Percentiles rank a stretch among this genome's conserved stretches.
phyloP scores from a whole-genome alignment of 2,329 filamentous ascomycete species.

The Trichoderma sp. region DNA sequence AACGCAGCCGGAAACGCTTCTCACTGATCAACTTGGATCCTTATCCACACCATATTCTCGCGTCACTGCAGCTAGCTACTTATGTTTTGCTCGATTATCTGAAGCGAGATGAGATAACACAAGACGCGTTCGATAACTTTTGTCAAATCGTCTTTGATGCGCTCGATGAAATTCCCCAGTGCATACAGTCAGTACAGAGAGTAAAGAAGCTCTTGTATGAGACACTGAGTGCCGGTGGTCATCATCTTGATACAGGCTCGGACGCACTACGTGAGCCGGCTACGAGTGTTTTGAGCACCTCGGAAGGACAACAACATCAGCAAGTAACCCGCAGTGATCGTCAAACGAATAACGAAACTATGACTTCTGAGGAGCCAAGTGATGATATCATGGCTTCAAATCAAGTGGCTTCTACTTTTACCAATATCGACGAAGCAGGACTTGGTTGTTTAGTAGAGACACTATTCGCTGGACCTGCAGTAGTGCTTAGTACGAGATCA shows the following conservation, averaged over 20 bases:
- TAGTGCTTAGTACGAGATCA: background rate
- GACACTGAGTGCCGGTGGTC: background rate
- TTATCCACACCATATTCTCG: conserved; percentile 8
- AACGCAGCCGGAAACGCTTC: background rate
- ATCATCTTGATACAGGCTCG: background rate
- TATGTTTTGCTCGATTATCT: background rate
- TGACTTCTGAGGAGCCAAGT: background rate
- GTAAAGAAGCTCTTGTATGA: background rate
- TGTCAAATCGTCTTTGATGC: background rate
- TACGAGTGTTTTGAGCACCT: background rate
- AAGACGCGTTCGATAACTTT: background rate
- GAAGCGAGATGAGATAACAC: background rate
- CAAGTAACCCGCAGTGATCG: background rate
- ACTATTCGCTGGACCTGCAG: background rate
- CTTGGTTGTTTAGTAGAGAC: background rate
- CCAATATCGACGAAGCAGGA: background rate
- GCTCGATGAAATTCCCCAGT: background rate
- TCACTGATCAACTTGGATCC: conserved; percentile 3
- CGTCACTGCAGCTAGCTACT: background rate
- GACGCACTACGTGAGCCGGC: no score
- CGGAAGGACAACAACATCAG: background rate
- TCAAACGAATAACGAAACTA: background rate
- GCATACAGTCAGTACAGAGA: background rate
- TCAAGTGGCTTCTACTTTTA: background rate
- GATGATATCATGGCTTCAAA: background rate